Percentiles rank a stretch among this genome's conserved stretches.
These are phyloP conservation scores for Phyllosticta paracitricarpa DNA, from an alignment of 2,329 filamentous ascomycete species.

Conservation along the genomic window DNA sequence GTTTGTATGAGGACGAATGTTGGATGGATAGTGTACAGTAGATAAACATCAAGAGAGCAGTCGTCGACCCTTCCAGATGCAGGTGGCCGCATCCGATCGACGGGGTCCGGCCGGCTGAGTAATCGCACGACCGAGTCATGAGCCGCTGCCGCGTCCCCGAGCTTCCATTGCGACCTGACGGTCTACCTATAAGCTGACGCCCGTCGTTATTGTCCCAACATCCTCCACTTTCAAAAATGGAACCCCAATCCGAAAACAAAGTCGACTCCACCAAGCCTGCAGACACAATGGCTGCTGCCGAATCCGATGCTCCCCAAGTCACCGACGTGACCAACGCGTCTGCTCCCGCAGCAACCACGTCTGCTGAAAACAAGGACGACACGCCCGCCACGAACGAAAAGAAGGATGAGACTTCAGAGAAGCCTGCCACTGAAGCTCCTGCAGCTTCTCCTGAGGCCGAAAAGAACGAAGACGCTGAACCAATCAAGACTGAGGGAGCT, in stretches of 20 bases:
- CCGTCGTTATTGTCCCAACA: not conserved
- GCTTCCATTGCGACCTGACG: not conserved
- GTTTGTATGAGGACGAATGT: too few species aligned
- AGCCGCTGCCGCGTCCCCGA: not conserved
- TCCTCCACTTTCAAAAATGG: not conserved
- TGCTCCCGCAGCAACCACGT: not conserved
- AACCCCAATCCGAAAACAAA: not conserved
- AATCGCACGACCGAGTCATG: not conserved
- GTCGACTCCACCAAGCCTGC: not conserved
- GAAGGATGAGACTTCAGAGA: not conserved
- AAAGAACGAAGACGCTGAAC: not conserved
- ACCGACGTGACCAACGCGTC: not conserved
- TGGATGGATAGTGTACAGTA: too few species aligned
- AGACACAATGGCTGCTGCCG: not conserved
- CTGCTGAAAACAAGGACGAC: not conserved
- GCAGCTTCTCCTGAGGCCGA: not conserved
- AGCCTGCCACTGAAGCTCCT: not conserved
- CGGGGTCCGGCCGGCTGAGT: not conserved
- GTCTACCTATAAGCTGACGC: slow-evolving; percentile 7
- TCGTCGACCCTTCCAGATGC: not conserved
- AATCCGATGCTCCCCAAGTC: not conserved
- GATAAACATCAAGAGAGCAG: not conserved
- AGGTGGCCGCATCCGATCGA: not conserved
- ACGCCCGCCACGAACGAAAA: not conserved
- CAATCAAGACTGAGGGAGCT: not conserved